Percentiles rank a stretch among this genome's conserved stretches.
Conservation (phyloP, 2,329 filamentous ascomycete species). For the Aspergillus pseudoviridinutans region DNA sequence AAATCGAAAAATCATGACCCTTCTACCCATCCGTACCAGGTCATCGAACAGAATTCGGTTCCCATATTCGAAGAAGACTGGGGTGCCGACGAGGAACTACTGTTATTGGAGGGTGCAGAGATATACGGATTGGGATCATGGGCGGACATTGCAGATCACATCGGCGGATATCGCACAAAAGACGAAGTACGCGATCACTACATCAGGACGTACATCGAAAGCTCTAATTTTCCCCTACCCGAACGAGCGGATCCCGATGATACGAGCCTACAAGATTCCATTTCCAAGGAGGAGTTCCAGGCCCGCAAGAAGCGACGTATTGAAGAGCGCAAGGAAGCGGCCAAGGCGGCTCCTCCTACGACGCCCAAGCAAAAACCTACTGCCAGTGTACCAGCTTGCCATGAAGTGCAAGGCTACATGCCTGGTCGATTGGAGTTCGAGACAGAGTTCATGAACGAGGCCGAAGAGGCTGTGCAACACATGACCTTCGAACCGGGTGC, state of each 20-base stretch:
- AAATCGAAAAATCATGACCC: slow-evolving; percentile 81
- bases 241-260: slow-evolving; percentile 80
- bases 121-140: slow-evolving; percentile 95
- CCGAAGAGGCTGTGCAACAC: slow-evolving; percentile 94
- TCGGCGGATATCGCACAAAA: slow-evolving; percentile 89
- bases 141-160: slow-evolving; percentile 97
- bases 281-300: slow-evolving; percentile 90
- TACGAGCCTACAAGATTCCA: slow-evolving; percentile 69
- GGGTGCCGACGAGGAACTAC: slow-evolving; percentile 95
- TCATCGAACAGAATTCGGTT: slow-evolving; percentile 97
- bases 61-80: slow-evolving; percentile 93
- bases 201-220: slow-evolving; percentile 79
- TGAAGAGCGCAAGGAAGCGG: slow-evolving; percentile 82
- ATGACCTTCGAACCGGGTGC: slow-evolving; percentile 98
- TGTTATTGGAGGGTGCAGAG: slow-evolving; percentile 88
- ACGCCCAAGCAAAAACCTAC: slow-evolving; percentile 95
- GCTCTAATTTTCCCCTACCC: slow-evolving; percentile 78
- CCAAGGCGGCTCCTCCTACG: slow-evolving; percentile 76
- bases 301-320: slow-evolving; percentile 87
- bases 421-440: slow-evolving; percentile 95
- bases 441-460: slow-evolving; percentile 95
- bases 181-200: slow-evolving; percentile 97
- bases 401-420: slow-evolving; percentile 99
- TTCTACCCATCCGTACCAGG: slow-evolving; percentile 78
- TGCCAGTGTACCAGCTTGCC: slow-evolving; percentile 89